Base-by-base conservation (phyloP, 352 stramenopile species). In the Phytophthora palmivora region DNA sequence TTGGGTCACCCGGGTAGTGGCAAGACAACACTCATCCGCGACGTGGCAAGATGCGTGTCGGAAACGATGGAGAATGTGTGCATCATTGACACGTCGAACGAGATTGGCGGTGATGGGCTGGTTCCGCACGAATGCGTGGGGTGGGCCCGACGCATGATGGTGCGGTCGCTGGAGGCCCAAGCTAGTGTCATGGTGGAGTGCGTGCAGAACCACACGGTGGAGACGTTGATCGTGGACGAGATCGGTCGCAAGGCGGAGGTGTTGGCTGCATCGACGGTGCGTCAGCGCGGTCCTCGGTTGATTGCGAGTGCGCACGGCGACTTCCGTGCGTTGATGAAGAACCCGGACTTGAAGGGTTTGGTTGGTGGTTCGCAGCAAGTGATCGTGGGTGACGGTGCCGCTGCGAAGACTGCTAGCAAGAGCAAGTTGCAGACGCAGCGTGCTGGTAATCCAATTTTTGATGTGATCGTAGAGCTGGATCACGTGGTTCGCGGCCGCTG, bases 81-180 rank as follows among this genome's bases (percentile, higher is more conserved):
- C 16, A 91, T 97, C 36, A 87, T 97, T 21, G 91, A 97, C 71
- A 97, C 89, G 21, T 94, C 76, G n/a, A 97, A 97, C 70, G 88
- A 96, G 65, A 97, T 97, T 64, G 86, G 75, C 9, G 89, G 91
- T n/a, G 86, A 95, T 57, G 87, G 89, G n/a, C 56, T 87, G 48
- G 66, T 91, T 44, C 88, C 87, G 19, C 89, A 97, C 56, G 44
- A 41, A 24, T 95, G 86, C 50, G 58, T 96, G 38, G 88, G 88
- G 16, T 77, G 64, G 47, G 76, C 87, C 22, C 53, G 87, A 28
- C 83, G 88, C 26, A 91, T 96, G 79, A 94, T 95, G 84, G 88
- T 97, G 12, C 58, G 57, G 28, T 81, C 70, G n/a, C 61, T 95
- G 1, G 72, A 90, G 34, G 66, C 77, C 8, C 88, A 95, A 67